phyloP scores from a whole-genome alignment of 768 basidiomycete species.

The Psilocybe azurescens region DNA sequence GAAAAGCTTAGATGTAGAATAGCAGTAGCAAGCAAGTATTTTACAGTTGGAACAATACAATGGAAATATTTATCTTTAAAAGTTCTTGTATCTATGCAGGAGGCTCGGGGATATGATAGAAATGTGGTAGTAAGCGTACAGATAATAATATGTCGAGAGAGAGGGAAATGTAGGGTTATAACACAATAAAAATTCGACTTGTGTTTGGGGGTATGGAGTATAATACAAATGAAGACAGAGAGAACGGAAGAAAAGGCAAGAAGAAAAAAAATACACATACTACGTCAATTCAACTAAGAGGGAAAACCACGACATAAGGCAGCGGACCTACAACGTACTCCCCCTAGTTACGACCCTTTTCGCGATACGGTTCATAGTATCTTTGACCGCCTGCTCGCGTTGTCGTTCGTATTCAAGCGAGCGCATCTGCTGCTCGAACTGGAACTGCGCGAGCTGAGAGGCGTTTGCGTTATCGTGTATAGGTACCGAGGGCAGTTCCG shows the following conservation, averaged over 20 bases:
- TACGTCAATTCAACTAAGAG: too few species aligned
- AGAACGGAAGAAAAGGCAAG: too few species aligned
- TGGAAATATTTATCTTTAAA: too few species aligned
- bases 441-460: neutral
- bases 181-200: neutral
- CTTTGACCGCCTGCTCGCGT: neutral
- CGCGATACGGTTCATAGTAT: neutral
- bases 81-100: too few species aligned
- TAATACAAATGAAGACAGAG: neutral
- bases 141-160: too few species aligned
- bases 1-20: too few species aligned
- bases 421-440: conserved; percentile 4
- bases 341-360: neutral
- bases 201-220: neutral
- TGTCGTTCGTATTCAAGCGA: neutral
- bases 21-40: too few species aligned
- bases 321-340: neutral
- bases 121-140: too few species aligned
- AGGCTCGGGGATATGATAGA: too few species aligned
- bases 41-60: too few species aligned
- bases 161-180: too few species aligned
- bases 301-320: neutral
- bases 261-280: neutral
- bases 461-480: neutral
- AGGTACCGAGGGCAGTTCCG: neutral